Percentiles rank a stretch among this genome's conserved stretches.
Evolutionary conservation across 2,329 filamentous ascomycete genomes (phyloP).

Genomic region (Allantophomopsis cytisporea): DNA sequence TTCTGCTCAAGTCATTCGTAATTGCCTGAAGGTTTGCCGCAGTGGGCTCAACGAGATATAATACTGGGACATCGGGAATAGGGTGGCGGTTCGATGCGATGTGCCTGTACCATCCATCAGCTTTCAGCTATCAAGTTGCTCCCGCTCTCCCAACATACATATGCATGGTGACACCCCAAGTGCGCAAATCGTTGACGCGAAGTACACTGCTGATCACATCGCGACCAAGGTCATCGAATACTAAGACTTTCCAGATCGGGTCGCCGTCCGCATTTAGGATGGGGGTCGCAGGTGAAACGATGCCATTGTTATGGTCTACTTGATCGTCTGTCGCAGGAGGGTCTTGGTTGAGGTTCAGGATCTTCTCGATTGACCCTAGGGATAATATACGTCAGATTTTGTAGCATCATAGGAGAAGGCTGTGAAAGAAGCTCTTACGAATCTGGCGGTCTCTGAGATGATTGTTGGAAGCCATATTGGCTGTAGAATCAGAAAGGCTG

Average conservation of each 20-base stretch:
- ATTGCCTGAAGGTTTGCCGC: conserved; percentile 68
- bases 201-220: conserved; percentile 97
- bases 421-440: conserved; percentile 30
- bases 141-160: conserved; percentile 40
- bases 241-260: conserved; percentile 93
- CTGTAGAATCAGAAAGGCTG: conserved; percentile 11
- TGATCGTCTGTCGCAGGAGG: conserved; percentile 37
- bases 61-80: conserved; percentile 90
- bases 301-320: conserved; percentile 45
- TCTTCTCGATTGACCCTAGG: conserved; percentile 80
- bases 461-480: conserved; percentile 39
- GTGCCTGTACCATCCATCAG: conserved; percentile 42
- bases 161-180: conserved; percentile 94
- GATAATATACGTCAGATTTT: conserved; percentile 3
- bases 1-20: conserved; percentile 72
- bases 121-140: conserved; percentile 5
- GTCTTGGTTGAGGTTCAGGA: conserved; percentile 83
- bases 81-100: conserved; percentile 71
- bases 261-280: conserved; percentile 79
- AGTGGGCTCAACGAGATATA: conserved; percentile 92
- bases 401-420: conserved; percentile 9
- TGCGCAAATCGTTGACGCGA: conserved; percentile 80
- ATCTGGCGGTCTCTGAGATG: conserved; percentile 61
- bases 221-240: conserved; percentile 82
- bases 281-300: conserved; percentile 54